Evolutionary conservation across 106 monocot genomes (phyloP).

Genomic region (Chionographis japonica): DNA sequence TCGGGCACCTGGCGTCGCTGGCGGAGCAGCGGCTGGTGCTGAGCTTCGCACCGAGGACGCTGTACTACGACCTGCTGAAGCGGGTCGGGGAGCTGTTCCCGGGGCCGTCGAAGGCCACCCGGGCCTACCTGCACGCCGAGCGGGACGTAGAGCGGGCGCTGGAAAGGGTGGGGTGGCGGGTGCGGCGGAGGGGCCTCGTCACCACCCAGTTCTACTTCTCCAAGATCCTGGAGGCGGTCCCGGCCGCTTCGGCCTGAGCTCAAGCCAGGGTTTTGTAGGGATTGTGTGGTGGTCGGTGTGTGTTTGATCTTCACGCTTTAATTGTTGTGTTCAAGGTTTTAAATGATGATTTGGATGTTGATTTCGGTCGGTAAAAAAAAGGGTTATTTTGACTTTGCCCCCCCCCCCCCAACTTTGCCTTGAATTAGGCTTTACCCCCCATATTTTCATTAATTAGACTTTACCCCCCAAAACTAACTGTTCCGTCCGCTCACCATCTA

Average conservation of each 20-base stretch:
- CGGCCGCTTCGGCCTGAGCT: constrained; percentile 15
- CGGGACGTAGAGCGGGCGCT: constrained; percentile 80
- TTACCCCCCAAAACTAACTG: no score
- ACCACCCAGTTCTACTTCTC: constrained; percentile 94
- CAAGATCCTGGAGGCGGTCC: constrained; percentile 76
- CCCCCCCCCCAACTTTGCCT: no score
- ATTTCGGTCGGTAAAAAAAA: no score
- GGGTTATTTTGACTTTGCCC: no score
- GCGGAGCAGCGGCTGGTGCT: constrained; percentile 71
- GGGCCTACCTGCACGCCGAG: constrained; percentile 94
- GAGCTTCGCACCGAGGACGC: constrained; percentile 88
- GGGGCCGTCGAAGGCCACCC: constrained; percentile 90
- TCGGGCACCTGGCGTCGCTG: constrained; percentile 77
- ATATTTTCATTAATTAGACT: no score
- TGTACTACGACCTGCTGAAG: constrained; percentile 73
- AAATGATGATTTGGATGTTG: no score
- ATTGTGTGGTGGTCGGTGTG: no score
- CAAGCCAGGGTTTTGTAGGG: no score
- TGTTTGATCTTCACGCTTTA: no score
- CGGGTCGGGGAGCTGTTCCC: constrained; percentile 89
- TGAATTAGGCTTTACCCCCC: no score
- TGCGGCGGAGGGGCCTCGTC: constrained; percentile 50
- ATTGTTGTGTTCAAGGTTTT: no score
- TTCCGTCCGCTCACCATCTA: no score
- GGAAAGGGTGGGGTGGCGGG: constrained; percentile 71